phyloP scores from a whole-genome alignment of 305 asterid genomes.

The Coffea humblotiana region DNA sequence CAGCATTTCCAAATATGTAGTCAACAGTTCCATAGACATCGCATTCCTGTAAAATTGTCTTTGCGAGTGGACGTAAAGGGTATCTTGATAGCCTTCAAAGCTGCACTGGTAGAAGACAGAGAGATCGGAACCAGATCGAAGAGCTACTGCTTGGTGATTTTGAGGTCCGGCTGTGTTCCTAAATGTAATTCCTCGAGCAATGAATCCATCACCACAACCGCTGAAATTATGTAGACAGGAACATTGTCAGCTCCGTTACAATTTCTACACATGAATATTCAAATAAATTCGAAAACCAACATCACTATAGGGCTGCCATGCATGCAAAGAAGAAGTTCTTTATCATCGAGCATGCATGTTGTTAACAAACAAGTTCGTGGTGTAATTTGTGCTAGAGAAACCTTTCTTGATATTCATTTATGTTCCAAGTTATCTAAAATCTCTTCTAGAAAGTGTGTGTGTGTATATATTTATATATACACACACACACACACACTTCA shows the following conservation, averaged over 20 bases:
- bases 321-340: background rate
- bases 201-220: slow-evolving; percentile 83
- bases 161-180: slow-evolving; percentile 72
- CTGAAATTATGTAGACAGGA: slow-evolving; percentile 28
- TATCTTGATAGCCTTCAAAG: slow-evolving; percentile 89
- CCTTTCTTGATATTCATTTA: background rate
- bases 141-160: slow-evolving; percentile 81
- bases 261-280: background rate
- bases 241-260: background rate
- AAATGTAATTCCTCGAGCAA: slow-evolving; percentile 71
- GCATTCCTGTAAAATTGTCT: slow-evolving; percentile 79
- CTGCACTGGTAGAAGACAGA: slow-evolving; percentile 84
- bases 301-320: too few species aligned
- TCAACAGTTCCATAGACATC: slow-evolving; percentile 79
- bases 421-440: too few species aligned
- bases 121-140: slow-evolving; percentile 79
- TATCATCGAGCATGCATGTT: background rate
- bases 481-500: too few species aligned
- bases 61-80: slow-evolving; percentile 66
- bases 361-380: too few species aligned
- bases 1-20: slow-evolving; percentile 89
- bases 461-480: too few species aligned
- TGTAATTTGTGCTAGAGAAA: background rate
- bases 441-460: too few species aligned
- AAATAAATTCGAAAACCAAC: too few species aligned